phyloP scores from a whole-genome alignment of 2,329 filamentous ascomycete genomes.

The Alternaria viburni region DNA sequence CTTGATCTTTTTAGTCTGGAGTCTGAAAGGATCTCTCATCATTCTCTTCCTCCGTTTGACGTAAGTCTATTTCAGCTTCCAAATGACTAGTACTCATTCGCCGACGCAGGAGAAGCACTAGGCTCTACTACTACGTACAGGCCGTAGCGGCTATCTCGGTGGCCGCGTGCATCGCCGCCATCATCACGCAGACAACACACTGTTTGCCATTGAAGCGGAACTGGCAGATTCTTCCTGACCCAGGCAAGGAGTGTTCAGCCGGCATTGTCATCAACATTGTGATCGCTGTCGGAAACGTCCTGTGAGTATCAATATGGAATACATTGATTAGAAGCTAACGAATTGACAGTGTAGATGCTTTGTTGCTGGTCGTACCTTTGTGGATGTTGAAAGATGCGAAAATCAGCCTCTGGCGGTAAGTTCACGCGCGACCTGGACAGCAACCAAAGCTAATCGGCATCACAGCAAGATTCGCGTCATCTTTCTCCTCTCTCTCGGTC shows the following conservation, averaged over 20 bases:
- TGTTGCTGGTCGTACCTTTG: neutral
- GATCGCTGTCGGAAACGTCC: neutral
- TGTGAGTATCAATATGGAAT: neutral
- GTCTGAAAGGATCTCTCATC: neutral
- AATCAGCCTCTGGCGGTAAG: conserved; percentile 1
- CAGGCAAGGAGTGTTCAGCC: neutral
- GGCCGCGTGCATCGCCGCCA: neutral
- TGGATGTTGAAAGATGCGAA: conserved; percentile 4
- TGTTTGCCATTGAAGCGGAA: neutral
- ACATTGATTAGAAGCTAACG: neutral
- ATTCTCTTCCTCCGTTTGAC: neutral
- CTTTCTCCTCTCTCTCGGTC: neutral
- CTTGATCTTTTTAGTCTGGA: neutral
- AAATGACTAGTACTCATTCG: neutral
- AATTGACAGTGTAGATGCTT: neutral
- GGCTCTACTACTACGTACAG: neutral
- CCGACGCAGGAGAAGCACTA: neutral
- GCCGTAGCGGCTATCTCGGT: neutral
- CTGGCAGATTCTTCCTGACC: neutral
- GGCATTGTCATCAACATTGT: neutral
- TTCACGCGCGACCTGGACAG: no score
- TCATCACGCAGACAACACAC: neutral
- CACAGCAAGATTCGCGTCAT: neutral
- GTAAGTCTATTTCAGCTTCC: neutral
- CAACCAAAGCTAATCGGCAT: neutral